Evolutionary conservation across 2,329 filamentous ascomycete species (phyloP), one percentile per base, ranked within the genome.

Genomic region (Aspergillus felis): DNA sequence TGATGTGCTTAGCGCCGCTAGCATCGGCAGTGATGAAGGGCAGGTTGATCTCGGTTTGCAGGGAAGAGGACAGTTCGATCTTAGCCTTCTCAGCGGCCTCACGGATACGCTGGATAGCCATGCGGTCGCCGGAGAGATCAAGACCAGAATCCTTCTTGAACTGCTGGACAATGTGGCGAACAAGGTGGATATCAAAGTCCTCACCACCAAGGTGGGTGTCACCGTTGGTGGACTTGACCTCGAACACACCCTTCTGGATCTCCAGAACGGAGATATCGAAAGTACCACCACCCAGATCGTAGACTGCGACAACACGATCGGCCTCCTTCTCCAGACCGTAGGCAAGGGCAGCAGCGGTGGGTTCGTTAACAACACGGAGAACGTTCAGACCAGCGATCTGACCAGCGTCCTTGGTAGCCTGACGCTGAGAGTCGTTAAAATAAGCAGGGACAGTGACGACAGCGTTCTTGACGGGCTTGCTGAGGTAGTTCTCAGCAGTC

Each of bases 1-100:
- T 96, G 81, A 97, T 97, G 85, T 97, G 93, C 86, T 97, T 96
- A 67, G 93, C 93, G 70, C 93, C 94, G 58, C 90, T 94, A 61
- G 92, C 85, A 75, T 97, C 92, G 71, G 93, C 93, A 76, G 92
- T 96, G 80, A 97, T 97, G 86, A 97, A 97, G 66, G 93, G 93
- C 74, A 97, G 87, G 84, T 96, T 96, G 81, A 97, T 97, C 73
- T 97, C 93, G 67, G 93, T 97, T 79, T 96, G 91, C 67, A 92
- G 86, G 57, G 92, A 92, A 35, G 92, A 97, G 12, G 93, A 97
- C 67, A 97, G 84, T 82, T 97, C 93, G 72, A 97, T 97, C 91
- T 97, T 97, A 75, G 93, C 93, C 87, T 97, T 97, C 86, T 97
- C 93, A 68, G 92, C 92, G 68, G 92, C 93, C 83, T 97, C 93